Evolutionary conservation across 768 basidiomycete genomes (phyloP).

Genomic region (Filobasidium floriforme): DNA sequence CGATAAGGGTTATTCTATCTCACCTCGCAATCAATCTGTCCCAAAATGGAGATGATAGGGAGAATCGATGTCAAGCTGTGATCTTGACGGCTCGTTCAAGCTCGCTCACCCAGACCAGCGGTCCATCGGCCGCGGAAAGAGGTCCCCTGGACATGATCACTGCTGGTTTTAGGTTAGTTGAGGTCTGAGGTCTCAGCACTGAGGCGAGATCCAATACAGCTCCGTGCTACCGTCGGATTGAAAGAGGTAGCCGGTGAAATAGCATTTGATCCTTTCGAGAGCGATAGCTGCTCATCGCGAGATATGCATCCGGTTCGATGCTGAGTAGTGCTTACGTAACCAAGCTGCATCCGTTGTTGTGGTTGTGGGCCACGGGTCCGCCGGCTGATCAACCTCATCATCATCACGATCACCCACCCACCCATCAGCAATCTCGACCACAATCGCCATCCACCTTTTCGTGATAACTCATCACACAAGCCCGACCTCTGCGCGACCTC

Average conservation of each 20-base stretch:
- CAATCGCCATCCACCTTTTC: too few relatives aligned
- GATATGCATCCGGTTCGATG: neutral
- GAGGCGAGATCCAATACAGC: too few relatives aligned
- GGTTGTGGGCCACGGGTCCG: neutral
- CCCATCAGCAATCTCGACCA: too few relatives aligned
- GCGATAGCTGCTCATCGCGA: too few relatives aligned
- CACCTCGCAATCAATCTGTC: conserved; percentile 38
- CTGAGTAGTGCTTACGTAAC: neutral
- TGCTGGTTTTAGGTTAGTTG: too few relatives aligned
- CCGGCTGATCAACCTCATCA: neutral
- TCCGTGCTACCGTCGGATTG: too few relatives aligned
- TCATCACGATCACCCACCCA: neutral
- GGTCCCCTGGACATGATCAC: neutral
- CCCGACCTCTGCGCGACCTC: too few relatives aligned
- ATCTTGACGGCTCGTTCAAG: neutral
- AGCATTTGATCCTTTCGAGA: too few relatives aligned
- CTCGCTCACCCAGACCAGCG: conserved; percentile 39
- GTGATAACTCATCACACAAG: too few relatives aligned
- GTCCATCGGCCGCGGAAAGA: conserved; percentile 38
- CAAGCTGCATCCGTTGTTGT: neutral
- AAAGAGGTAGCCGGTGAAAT: too few relatives aligned
- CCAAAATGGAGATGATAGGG: too few relatives aligned
- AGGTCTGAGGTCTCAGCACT: too few relatives aligned
- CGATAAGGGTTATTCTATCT: conserved; percentile 22
- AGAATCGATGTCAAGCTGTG: neutral